Percentiles rank a stretch among this genome's conserved stretches.
These are phyloP conservation scores for Gastrolobium bilobum DNA, from an alignment of 306 rosid species.

Conservation along the genomic window DNA sequence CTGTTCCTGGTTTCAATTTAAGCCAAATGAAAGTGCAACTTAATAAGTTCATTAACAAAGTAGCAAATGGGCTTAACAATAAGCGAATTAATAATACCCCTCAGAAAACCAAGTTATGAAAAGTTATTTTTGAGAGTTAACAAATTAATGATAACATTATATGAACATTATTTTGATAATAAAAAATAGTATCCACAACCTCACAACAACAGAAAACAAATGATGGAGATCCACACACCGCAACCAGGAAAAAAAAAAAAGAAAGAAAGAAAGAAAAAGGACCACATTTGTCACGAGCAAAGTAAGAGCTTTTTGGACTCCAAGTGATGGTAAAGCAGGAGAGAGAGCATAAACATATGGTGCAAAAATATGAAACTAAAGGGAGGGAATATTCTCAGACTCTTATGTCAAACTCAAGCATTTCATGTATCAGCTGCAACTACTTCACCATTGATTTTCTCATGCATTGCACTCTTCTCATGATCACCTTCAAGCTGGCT, in stretches of 20 bases:
- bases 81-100: too few species aligned
- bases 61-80: too few species aligned
- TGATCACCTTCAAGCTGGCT: slow-evolving; percentile 92
- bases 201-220: slow-evolving; percentile 43
- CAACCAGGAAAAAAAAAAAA: slow-evolving; percentile 2
- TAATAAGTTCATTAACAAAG: too few species aligned
- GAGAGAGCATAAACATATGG: slow-evolving; percentile 23
- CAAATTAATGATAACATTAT: not conserved
- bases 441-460: slow-evolving; percentile 55
- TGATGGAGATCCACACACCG: slow-evolving; percentile 45
- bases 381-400: slow-evolving; percentile 1
- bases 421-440: slow-evolving; percentile 65
- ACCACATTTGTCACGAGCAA: slow-evolving; percentile 33
- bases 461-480: slow-evolving; percentile 54
- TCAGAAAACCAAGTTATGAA: not conserved
- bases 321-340: not conserved
- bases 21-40: too few species aligned
- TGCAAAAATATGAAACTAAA: slow-evolving; percentile 20
- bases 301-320: slow-evolving; percentile 25
- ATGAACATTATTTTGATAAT: not conserved
- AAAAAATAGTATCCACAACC: slow-evolving; percentile 7
- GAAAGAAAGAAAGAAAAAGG: not conserved
- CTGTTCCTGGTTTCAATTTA: too few species aligned
- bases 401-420: slow-evolving; percentile 25
- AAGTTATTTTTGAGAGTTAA: not conserved